These are phyloP conservation scores for Planoprotostelium fungivorum DNA, from an alignment of 78 protist genomes.

Conservation along the genomic window DNA sequence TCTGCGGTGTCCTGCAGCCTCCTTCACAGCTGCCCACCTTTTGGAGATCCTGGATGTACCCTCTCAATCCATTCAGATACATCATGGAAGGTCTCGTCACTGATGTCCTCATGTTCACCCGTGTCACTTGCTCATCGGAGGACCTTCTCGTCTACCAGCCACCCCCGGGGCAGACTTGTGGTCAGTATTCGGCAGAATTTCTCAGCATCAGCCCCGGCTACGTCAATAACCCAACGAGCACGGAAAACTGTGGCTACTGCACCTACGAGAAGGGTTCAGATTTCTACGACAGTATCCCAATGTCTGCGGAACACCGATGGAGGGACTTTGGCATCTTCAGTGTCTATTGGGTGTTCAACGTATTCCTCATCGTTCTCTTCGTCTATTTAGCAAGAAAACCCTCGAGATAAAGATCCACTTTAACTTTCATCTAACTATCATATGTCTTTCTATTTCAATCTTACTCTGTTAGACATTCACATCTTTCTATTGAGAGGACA, in stretches of 20 bases:
- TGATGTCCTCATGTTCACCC: not conserved
- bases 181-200: constrained; percentile 1
- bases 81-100: constrained; percentile 49
- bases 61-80: constrained; percentile 15
- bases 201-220: not conserved
- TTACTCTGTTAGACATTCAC: no score
- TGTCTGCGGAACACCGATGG: constrained; percentile 15
- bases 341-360: constrained; percentile 14
- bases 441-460: no score
- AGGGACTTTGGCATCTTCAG: constrained; percentile 24
- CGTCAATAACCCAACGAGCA: not conserved
- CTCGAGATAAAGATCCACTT: constrained; percentile 47
- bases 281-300: constrained; percentile 9
- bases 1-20: constrained; percentile 18
- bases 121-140: not conserved
- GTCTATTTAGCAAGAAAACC: constrained; percentile 35
- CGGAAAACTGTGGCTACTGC: constrained; percentile 34
- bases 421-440: no score
- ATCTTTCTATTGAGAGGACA: no score
- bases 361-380: constrained; percentile 2
- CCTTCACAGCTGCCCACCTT: constrained; percentile 6
- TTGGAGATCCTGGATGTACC: constrained; percentile 16
- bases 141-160: constrained; percentile 16
- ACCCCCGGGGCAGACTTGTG: constrained; percentile 12
- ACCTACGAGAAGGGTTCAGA: constrained; percentile 16